These are phyloP conservation scores for Colletotrichum cordylinicola DNA, from an alignment of 2,329 filamentous ascomycete genomes.

Conservation along the genomic window DNA sequence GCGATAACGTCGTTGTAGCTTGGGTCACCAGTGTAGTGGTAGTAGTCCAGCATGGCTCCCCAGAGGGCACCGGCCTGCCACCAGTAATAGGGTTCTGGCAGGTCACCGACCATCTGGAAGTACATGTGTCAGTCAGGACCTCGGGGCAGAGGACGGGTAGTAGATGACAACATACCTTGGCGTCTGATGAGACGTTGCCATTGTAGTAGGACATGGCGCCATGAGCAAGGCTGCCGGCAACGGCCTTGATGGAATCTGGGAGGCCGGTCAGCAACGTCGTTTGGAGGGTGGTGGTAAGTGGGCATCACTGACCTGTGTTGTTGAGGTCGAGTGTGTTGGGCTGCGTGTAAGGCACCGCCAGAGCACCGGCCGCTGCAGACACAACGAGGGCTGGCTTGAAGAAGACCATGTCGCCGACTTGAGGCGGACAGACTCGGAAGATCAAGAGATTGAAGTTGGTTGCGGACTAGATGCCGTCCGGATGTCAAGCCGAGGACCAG, in stretches of 20 bases:
- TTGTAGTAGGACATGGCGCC: conserved; percentile 70
- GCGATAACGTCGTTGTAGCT: conserved; percentile 66
- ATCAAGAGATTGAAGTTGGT: too few relatives aligned
- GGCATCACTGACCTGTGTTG: conserved; percentile 34
- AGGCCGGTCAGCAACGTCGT: conserved; percentile 20
- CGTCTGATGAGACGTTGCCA: conserved; percentile 62
- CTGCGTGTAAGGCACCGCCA: conserved; percentile 29
- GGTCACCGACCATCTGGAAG: conserved; percentile 60
- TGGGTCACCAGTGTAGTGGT: conserved; percentile 67
- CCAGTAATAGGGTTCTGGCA: conserved; percentile 73
- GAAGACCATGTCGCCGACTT: not conserved
- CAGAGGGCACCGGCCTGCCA: conserved; percentile 71
- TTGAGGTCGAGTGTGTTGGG: conserved; percentile 46
- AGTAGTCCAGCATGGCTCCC: conserved; percentile 75
- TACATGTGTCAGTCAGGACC: not conserved
- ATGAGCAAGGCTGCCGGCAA: conserved; percentile 64
- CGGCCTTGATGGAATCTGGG: conserved; percentile 65
- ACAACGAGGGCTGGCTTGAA: not conserved
- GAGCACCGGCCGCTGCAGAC: conserved; percentile 29
- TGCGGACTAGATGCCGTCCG: not conserved
- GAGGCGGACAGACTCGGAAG: not conserved
- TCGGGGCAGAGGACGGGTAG: not conserved
- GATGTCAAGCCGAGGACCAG: not conserved
- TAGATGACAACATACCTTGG: conserved; percentile 38
- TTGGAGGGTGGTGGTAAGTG: not conserved